Conservation (phyloP, 768 basidiomycete genomes). For the Pleurotus platypus region DNA sequence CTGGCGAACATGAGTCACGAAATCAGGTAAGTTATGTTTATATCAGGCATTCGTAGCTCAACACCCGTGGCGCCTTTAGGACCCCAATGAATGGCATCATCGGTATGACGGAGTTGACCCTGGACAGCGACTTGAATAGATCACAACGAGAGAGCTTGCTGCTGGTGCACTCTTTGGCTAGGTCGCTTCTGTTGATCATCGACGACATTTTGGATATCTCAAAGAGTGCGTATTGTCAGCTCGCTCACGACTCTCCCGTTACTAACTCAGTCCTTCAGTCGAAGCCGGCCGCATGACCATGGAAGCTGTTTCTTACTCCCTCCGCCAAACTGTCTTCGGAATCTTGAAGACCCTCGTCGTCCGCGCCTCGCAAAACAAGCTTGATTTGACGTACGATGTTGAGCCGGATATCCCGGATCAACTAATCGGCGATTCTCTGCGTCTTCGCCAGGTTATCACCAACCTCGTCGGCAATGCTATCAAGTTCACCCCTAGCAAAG, state of each 20-base stretch:
- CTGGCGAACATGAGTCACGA: slow-evolving; percentile 99
- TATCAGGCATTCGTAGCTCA: too few relatives aligned
- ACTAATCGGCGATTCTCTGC: slow-evolving; percentile 92
- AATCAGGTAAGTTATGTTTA: slow-evolving; percentile 66
- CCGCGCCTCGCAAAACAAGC: slow-evolving; percentile 92
- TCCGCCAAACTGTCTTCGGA: slow-evolving; percentile 95
- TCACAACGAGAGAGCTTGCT: slow-evolving; percentile 94
- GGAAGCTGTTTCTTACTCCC: slow-evolving; percentile 97
- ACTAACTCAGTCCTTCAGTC: slow-evolving; percentile 44
- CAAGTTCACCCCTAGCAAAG: slow-evolving; percentile 90
- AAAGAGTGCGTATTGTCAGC: slow-evolving; percentile 69
- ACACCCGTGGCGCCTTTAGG: slow-evolving; percentile 33
- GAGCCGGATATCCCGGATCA: slow-evolving; percentile 96
- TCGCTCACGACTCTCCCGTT: neutral
- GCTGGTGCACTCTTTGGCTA: slow-evolving; percentile 91
- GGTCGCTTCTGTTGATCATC: slow-evolving; percentile 91
- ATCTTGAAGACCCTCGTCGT: slow-evolving; percentile 98
- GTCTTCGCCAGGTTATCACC: slow-evolving; percentile 92
- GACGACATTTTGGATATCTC: slow-evolving; percentile 99
- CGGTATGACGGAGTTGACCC: slow-evolving; percentile 98
- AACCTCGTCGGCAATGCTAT: slow-evolving; percentile 95
- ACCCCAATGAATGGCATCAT: slow-evolving; percentile 99
- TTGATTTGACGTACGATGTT: slow-evolving; percentile 95
- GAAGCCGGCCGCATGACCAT: slow-evolving; percentile 99
- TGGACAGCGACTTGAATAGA: slow-evolving; percentile 92